Conservation (phyloP, 495 filamentous ascomycete species). For the Rusavskia elegans region DNA sequence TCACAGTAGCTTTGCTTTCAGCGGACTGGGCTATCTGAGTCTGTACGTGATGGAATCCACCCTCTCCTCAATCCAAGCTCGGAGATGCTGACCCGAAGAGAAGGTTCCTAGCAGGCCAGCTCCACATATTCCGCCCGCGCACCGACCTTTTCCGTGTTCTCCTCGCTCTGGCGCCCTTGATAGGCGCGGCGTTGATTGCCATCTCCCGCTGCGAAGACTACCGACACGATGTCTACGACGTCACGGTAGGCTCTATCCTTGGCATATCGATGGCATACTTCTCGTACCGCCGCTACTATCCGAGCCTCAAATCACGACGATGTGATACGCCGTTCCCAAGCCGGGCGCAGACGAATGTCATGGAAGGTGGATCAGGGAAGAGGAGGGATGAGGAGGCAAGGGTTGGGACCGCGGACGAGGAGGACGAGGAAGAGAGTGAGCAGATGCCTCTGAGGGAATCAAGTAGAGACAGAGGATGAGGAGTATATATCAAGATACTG, state of each 20-base stretch:
- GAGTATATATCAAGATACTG: not conserved
- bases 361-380: conserved; percentile 25
- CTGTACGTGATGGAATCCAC: conserved; percentile 21
- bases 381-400: conserved; percentile 33
- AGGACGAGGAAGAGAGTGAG: conserved; percentile 6
- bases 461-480: conserved; percentile 4
- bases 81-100: not conserved
- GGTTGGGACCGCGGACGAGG: conserved; percentile 2
- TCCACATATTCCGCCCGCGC: conserved; percentile 61
- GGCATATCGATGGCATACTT: conserved; percentile 64
- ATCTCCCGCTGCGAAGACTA: conserved; percentile 91
- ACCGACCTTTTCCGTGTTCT: conserved; percentile 45
- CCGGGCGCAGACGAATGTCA: conserved; percentile 16
- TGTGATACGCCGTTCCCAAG: conserved; percentile 42
- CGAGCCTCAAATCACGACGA: conserved; percentile 25
- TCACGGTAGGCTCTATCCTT: conserved; percentile 57
- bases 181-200: conserved; percentile 75
- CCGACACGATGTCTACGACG: conserved; percentile 87
- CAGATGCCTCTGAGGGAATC: conserved; percentile 11
- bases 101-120: conserved; percentile 61
- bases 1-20: conserved; percentile 75
- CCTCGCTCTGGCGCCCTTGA: conserved; percentile 48
- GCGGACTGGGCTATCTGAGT: conserved; percentile 67
- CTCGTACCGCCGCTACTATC: conserved; percentile 63
- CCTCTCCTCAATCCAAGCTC: not conserved